These are phyloP conservation scores for Paraurostyla sp. DNA, from an alignment of 73 alveolate species.

Conservation along the genomic window DNA sequence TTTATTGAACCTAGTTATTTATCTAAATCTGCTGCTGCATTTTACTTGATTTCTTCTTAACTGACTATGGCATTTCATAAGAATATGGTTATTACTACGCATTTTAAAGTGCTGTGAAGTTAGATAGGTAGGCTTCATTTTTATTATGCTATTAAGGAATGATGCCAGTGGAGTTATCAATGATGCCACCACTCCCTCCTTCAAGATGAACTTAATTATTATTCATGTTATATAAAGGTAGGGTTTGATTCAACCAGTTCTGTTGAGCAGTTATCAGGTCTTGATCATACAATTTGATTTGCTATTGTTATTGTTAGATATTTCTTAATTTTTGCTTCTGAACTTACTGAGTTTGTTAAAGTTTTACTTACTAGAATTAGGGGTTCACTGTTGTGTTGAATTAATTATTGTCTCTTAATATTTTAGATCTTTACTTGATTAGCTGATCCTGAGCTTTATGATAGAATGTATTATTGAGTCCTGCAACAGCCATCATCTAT, in stretches of 20 bases:
- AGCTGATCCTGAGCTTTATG: conserved; percentile 14
- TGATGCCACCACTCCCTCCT: conserved; percentile 11
- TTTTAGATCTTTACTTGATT: neutral
- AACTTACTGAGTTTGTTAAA: no score
- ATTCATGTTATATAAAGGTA: neutral
- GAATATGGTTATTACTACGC: no score
- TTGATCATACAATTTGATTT: conserved; percentile 1
- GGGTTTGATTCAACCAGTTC: conserved; percentile 23
- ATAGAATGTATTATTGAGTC: conserved; percentile 22
- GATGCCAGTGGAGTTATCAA: no score
- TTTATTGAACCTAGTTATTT: no score
- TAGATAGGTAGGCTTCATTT: neutral
- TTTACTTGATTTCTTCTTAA: neutral
- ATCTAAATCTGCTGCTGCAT: no score
- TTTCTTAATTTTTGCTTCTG: no score
- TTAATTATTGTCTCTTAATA: neutral
- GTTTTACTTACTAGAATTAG: no score
- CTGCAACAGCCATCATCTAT: neutral
- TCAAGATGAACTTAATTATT: neutral
- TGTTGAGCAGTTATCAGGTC: neutral
- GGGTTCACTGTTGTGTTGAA: no score
- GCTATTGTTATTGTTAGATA: neutral
- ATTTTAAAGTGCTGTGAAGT: neutral
- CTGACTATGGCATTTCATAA: conserved; percentile 1
- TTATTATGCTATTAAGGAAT: no score